These are phyloP conservation scores for Hypoxylon lenormandii DNA, from an alignment of 495 filamentous ascomycete species.

Conservation along the genomic window DNA sequence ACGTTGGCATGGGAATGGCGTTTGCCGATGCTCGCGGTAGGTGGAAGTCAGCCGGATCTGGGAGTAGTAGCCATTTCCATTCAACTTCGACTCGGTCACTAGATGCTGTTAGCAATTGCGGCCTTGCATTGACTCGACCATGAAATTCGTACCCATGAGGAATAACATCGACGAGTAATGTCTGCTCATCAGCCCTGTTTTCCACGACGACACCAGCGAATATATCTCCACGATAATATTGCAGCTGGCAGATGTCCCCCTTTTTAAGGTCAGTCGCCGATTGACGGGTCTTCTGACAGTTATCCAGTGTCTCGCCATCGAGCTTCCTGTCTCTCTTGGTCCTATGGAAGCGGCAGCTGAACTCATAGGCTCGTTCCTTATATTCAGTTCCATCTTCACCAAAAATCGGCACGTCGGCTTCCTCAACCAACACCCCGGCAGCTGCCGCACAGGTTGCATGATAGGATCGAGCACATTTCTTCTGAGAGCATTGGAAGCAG, in stretches of 20 bases:
- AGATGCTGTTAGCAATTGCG: conserved; percentile 39
- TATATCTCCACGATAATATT: conserved; percentile 84
- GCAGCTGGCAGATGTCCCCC: conserved; percentile 86
- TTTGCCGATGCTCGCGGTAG: conserved; percentile 72
- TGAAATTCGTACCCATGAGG: conserved; percentile 79
- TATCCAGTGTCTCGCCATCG: conserved; percentile 73
- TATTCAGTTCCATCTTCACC: conserved; percentile 93
- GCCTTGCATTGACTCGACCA: conserved; percentile 10
- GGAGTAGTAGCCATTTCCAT: conserved; percentile 79
- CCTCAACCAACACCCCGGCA: conserved; percentile 90
- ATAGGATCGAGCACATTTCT: conserved; percentile 93
- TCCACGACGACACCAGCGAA: conserved; percentile 90
- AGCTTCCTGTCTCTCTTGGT: conserved; percentile 81
- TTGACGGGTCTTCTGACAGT: conserved; percentile 74
- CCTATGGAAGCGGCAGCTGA: conserved; percentile 92
- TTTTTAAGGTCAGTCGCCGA: conserved; percentile 74
- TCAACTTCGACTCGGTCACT: conserved; percentile 75
- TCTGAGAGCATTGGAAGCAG: conserved; percentile 95
- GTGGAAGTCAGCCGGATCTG: conserved; percentile 72
- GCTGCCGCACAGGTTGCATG: conserved; percentile 93
- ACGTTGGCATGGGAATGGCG: conserved; percentile 68
- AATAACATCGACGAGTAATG: conserved; percentile 82
- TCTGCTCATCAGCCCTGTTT: conserved; percentile 81
- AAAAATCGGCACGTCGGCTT: conserved; percentile 84
- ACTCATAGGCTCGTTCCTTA: conserved; percentile 86